Evolutionary conservation across 2,329 filamentous ascomycete species (phyloP), one percentile per base, ranked within the genome.

Genomic region (Helminthosporium solani): DNA sequence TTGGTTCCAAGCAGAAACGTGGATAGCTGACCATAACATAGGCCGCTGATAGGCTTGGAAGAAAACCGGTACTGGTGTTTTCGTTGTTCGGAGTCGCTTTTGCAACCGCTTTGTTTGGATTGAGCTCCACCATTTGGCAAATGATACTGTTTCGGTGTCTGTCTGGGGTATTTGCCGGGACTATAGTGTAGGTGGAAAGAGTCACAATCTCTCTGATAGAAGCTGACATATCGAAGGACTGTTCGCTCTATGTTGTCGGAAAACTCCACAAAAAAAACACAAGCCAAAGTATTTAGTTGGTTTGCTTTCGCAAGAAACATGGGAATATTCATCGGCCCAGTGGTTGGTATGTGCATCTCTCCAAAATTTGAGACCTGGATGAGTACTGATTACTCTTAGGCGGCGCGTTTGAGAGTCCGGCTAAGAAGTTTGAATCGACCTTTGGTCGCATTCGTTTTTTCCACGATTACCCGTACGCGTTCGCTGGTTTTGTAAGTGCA

Each of bases 221-320:
- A 11, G 25, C 47, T 56, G 11, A 53, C 25, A 28, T 16, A 12
- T n/a, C 15, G 14, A 16, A 66, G 63, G 42, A 86, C 87, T 5
- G 81, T 92, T 44, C 78, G 88, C 21, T 84, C 87, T 6, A 90
- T 92, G 85, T 76, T 92, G 23, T 80, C 81, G 15, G 88, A 94
- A 68, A 82, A 84, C 55, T 86, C 82, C 65, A 87, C 84, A 0
- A 71, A 79, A 4, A 77, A 80, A 51, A 90, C 84, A 0, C 87
- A 91, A 68, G 87, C 88, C 0, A 73, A 78, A 21, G 83, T 85
- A 0, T 94, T 91, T 61, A 84, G 84, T 60, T 87, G 83, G 75
- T 91, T 91, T 62, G 86, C 87, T 8, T 88, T 92, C 61, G 75
- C 80, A 0, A 82, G 83, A 3, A 92, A 92, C 54, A 18, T 91